A percentile compares a stretch with the other conserved stretches of the same genome.
Conservation (phyloP, 2,329 filamentous ascomycete genomes). For the Pseudocercospora cruenta region DNA sequence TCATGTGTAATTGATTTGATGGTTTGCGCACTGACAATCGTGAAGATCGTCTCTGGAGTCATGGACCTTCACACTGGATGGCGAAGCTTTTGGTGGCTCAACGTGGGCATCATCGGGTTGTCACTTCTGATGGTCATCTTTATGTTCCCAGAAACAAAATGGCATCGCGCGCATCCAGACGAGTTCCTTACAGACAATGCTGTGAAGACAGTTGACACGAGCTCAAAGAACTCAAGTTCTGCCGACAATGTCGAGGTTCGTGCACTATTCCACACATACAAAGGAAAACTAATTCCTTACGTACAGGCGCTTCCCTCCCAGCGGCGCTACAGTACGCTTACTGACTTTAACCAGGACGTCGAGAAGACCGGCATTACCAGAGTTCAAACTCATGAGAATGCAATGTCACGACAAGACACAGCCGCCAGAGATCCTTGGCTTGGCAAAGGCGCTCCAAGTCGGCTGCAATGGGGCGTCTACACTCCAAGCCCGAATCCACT, state of each 20-base stretch:
- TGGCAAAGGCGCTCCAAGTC: conserved; percentile 58
- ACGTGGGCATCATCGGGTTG: conserved; percentile 58
- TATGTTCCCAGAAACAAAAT: conserved; percentile 67
- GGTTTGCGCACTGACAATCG: not conserved
- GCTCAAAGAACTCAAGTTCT: conserved; percentile 10
- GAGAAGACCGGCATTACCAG: conserved; percentile 29
- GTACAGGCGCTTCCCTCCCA: not conserved
- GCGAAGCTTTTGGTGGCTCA: conserved; percentile 69
- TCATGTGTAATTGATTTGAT: not conserved
- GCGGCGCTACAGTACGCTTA: conserved; percentile 24
- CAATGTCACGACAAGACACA: conserved; percentile 11
- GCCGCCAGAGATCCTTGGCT: conserved; percentile 56
- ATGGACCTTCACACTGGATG: conserved; percentile 64
- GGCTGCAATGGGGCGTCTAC: conserved; percentile 59
- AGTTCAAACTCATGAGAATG: conserved; percentile 21
- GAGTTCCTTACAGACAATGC: conserved; percentile 27
- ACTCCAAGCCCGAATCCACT: conserved; percentile 53
- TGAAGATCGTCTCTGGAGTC: conserved; percentile 58
- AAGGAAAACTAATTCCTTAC: conserved; percentile 2
- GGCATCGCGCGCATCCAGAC: conserved; percentile 51
- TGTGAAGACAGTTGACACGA: conserved; percentile 21
- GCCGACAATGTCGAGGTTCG: conserved; percentile 18
- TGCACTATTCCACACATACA: conserved; percentile 8
- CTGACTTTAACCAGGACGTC: conserved; percentile 27
- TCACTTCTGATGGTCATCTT: conserved; percentile 57